Percentiles rank a stretch among this genome's conserved stretches.
Conservation (phyloP, 352 stramenopile species). For the Phytophthora constricta region DNA sequence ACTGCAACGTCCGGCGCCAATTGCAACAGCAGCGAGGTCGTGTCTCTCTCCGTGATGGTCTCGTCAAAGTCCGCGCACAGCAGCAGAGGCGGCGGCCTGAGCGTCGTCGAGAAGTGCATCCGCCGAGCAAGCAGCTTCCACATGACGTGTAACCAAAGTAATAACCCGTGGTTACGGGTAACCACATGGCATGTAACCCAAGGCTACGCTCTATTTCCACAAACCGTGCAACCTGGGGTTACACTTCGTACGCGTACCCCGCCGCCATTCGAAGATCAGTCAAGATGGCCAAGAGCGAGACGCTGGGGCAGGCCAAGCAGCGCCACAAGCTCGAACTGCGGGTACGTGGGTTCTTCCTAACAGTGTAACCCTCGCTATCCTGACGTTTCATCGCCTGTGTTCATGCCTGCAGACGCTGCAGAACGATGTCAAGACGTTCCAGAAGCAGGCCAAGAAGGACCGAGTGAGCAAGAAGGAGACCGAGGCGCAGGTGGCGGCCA, state of each 20-base stretch:
- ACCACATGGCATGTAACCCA: too few relatives aligned
- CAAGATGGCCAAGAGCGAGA: slow-evolving; percentile 70
- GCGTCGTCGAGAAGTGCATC: background rate
- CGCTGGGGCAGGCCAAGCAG: slow-evolving; percentile 81
- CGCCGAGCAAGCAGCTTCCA: background rate
- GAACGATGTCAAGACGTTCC: slow-evolving; percentile 78
- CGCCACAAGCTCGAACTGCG: slow-evolving; percentile 88
- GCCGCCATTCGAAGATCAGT: background rate
- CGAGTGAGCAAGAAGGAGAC: slow-evolving; percentile 79
- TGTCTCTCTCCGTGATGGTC: slow-evolving; percentile 69
- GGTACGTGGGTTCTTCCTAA: slow-evolving; percentile 43
- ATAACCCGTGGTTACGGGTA: too few relatives aligned
- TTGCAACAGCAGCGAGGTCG: slow-evolving; percentile 62
- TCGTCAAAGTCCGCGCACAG: slow-evolving; percentile 80
- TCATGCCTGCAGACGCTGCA: slow-evolving; percentile 62
- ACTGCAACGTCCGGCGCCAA: slow-evolving; percentile 14
- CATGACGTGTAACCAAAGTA: too few relatives aligned
- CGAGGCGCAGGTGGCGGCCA: slow-evolving; percentile 57
- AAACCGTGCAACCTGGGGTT: too few relatives aligned
- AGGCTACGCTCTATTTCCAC: too few relatives aligned
- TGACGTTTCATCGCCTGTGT: background rate
- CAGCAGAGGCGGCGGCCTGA: slow-evolving; percentile 30
- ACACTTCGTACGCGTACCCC: too few relatives aligned
- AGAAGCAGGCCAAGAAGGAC: slow-evolving; percentile 90
- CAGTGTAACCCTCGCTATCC: background rate